Conservation (phyloP, 495 filamentous ascomycete genomes). For the Aspergillus conjunctus region DNA sequence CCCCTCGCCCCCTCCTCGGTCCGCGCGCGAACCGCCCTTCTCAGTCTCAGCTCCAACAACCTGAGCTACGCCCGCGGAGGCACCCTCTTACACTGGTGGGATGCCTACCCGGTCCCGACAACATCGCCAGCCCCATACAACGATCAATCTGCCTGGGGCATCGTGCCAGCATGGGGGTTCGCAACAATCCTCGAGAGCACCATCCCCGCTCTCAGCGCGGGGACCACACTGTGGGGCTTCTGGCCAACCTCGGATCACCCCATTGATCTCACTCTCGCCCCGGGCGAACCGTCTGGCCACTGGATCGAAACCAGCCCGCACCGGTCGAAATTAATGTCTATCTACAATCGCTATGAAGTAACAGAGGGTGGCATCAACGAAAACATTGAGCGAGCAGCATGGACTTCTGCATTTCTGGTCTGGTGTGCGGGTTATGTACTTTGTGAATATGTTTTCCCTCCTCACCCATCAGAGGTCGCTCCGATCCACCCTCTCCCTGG, state of each 20-base stretch:
- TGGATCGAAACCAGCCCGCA: slow-evolving; percentile 46
- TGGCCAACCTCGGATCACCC: slow-evolving; percentile 36
- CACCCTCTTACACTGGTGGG: slow-evolving; percentile 48
- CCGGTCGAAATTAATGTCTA: slow-evolving; percentile 44
- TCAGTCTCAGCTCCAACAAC: slow-evolving; percentile 58
- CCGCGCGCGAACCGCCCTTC: slow-evolving; percentile 44
- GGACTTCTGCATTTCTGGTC: slow-evolving; percentile 46
- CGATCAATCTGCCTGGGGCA: slow-evolving; percentile 50
- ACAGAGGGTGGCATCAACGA: neutral
- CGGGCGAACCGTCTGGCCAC: slow-evolving; percentile 26
- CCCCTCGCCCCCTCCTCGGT: slow-evolving; percentile 31
- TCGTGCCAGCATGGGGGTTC: slow-evolving; percentile 60
- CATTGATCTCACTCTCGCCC: slow-evolving; percentile 25
- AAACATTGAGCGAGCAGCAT: slow-evolving; percentile 28
- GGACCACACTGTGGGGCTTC: slow-evolving; percentile 37
- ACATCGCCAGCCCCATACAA: slow-evolving; percentile 54
- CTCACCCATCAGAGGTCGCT: slow-evolving; percentile 11
- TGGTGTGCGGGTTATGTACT: slow-evolving; percentile 53
- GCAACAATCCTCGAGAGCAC: slow-evolving; percentile 52
- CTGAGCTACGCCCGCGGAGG: slow-evolving; percentile 56
- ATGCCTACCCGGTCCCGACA: slow-evolving; percentile 38
- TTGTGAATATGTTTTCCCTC: slow-evolving; percentile 48
- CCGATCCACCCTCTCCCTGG: slow-evolving; percentile 42
- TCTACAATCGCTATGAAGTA: slow-evolving; percentile 55
- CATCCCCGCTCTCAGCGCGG: slow-evolving; percentile 30